Conservation (phyloP, 2,329 filamentous ascomycete species). For the Colletotrichum tofieldiae region DNA sequence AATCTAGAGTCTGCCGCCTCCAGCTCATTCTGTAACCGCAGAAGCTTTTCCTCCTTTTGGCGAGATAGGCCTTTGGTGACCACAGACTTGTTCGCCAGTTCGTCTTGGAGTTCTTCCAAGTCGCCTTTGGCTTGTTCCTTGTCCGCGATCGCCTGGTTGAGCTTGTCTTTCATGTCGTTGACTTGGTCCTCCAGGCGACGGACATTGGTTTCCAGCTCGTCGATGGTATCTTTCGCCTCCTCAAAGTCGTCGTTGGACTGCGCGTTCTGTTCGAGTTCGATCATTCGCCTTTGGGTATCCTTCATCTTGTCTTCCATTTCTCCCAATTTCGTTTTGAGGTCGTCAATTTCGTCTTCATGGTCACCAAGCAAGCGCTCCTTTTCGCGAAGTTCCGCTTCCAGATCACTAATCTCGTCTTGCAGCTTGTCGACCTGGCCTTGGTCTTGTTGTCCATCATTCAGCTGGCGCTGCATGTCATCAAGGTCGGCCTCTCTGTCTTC, state of each 20-base stretch:
- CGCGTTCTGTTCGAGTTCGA: slow-evolving; percentile 72
- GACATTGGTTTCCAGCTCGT: slow-evolving; percentile 70
- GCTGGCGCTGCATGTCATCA: slow-evolving; percentile 71
- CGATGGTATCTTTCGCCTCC: slow-evolving; percentile 71
- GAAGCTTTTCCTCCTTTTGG: slow-evolving; percentile 81
- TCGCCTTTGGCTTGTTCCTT: slow-evolving; percentile 72
- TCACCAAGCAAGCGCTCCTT: slow-evolving; percentile 82
- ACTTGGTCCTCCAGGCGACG: slow-evolving; percentile 68
- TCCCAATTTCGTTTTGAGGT: slow-evolving; percentile 69
- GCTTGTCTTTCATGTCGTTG: slow-evolving; percentile 68
- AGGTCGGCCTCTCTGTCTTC: slow-evolving; percentile 74
- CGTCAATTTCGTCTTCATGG: slow-evolving; percentile 82
- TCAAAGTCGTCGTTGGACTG: slow-evolving; percentile 66
- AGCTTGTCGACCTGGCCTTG: slow-evolving; percentile 76
- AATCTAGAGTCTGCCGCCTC: slow-evolving; percentile 67
- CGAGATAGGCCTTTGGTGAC: slow-evolving; percentile 81
- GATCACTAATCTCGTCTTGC: slow-evolving; percentile 81
- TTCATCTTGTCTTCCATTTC: slow-evolving; percentile 73
- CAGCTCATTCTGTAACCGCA: slow-evolving; percentile 77
- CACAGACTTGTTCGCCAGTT: slow-evolving; percentile 85
- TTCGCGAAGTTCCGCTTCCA: slow-evolving; percentile 82
- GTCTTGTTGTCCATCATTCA: slow-evolving; percentile 71
- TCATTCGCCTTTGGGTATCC: slow-evolving; percentile 64
- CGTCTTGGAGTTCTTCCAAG: slow-evolving; percentile 79
- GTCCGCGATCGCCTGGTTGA: slow-evolving; percentile 67